phyloP scores from a whole-genome alignment of 2,329 filamentous ascomycete genomes.

The Trichoderma pleuroti region DNA sequence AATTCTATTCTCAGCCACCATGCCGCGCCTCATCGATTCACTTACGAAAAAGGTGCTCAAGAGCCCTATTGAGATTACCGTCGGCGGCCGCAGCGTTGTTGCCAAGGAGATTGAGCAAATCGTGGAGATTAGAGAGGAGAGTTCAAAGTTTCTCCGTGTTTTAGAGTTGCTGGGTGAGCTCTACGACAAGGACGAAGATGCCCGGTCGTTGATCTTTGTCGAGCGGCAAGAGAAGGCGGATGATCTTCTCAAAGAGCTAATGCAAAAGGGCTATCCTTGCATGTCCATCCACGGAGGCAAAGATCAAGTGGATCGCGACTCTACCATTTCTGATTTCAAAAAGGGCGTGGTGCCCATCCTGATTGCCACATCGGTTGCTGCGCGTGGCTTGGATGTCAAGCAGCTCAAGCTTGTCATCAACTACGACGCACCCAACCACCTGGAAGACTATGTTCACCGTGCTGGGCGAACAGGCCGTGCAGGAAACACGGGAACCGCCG shows the following conservation, averaged over 20 bases:
- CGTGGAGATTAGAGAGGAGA: conserved; percentile 81
- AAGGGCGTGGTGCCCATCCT: conserved; percentile 84
- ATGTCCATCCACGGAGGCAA: conserved; percentile 94
- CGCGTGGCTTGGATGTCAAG: conserved; percentile 92
- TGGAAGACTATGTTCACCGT: conserved; percentile 95
- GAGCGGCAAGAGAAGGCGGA: conserved; percentile 90
- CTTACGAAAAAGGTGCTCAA: conserved; percentile 84
- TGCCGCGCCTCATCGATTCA: conserved; percentile 88
- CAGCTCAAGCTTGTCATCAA: conserved; percentile 95
- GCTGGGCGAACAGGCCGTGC: conserved; percentile 91
- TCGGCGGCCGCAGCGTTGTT: conserved; percentile 82
- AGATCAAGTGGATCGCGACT: conserved; percentile 89
- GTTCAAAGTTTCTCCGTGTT: conserved; percentile 77
- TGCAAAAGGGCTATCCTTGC: conserved; percentile 82
- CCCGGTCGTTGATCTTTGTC: conserved; percentile 85
- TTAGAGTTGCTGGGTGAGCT: conserved; percentile 84
- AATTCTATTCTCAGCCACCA: conserved; percentile 93
- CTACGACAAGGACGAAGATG: conserved; percentile 84
- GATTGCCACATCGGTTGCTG: conserved; percentile 92
- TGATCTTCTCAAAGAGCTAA: conserved; percentile 70
- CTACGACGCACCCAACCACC: conserved; percentile 87
- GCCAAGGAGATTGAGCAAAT: conserved; percentile 92
- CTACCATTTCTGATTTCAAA: conserved; percentile 91
- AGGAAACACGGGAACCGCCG: conserved; percentile 88
- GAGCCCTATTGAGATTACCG: conserved; percentile 84